A percentile compares a stretch with the other conserved stretches of the same genome.
Conservation (phyloP, 2,329 filamentous ascomycete genomes). For the Penicillium sp. region DNA sequence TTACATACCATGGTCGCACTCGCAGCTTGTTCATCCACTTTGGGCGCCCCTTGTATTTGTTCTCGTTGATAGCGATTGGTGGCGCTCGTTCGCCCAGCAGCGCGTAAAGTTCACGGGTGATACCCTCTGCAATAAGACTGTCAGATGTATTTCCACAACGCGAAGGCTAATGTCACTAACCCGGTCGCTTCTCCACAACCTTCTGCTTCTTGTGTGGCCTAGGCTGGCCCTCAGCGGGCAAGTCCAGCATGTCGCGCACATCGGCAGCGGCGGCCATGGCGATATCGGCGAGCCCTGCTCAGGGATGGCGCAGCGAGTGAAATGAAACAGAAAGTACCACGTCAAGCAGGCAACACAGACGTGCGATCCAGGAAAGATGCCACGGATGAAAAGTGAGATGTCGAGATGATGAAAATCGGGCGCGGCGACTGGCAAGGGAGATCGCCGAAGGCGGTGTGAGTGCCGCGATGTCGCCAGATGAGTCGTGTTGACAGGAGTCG, state of each 20-base stretch:
- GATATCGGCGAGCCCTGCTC: constrained; percentile 8
- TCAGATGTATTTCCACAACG: background rate
- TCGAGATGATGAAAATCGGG: constrained; percentile 17
- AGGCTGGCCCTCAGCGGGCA: constrained; percentile 59
- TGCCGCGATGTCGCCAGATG: constrained; percentile 25
- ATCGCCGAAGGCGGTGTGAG: constrained; percentile 16
- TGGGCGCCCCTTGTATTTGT: constrained; percentile 50
- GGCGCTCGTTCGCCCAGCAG: constrained; percentile 50
- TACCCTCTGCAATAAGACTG: constrained; percentile 39
- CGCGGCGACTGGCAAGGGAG: constrained; percentile 26
- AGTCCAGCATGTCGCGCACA: constrained; percentile 81
- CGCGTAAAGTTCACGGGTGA: constrained; percentile 49
- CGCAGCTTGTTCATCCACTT: constrained; percentile 46
- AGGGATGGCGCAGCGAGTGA: background rate
- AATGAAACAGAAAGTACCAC: background rate
- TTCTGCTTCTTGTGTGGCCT: constrained; percentile 72
- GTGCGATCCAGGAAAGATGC: background rate
- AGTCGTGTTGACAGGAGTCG: constrained; percentile 13
- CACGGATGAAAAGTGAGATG: background rate
- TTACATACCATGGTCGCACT: constrained; percentile 44
- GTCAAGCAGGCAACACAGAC: background rate
- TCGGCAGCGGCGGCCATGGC: constrained; percentile 70
- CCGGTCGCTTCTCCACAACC: constrained; percentile 54
- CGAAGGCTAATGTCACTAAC: constrained; percentile 36
- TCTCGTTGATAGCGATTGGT: constrained; percentile 50